These are phyloP conservation scores for Colletotrichum lupini DNA, from an alignment of 2,329 filamentous ascomycete genomes.

Conservation along the genomic window DNA sequence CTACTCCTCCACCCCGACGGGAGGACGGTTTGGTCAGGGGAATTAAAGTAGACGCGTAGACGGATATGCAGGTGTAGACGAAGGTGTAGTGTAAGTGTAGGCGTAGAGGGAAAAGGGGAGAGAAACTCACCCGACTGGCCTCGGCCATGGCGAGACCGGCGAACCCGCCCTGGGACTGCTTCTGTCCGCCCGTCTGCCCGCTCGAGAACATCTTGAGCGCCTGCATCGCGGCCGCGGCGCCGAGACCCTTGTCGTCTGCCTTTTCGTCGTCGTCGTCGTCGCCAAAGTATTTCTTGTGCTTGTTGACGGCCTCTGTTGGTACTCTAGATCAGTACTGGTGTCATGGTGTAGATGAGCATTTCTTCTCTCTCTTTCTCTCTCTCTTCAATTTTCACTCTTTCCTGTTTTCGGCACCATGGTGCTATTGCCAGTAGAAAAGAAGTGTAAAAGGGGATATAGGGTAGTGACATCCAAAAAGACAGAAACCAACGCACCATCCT, in stretches of 20 bases:
- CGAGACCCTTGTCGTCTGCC: conserved; percentile 65
- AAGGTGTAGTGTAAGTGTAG: too few species aligned
- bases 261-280: conserved; percentile 57
- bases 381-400: too few species aligned
- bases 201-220: conserved; percentile 82
- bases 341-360: background rate
- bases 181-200: conserved; percentile 56
- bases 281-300: conserved; percentile 81
- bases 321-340: background rate
- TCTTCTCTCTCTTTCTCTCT: too few species aligned
- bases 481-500: conserved; percentile 55
- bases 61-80: too few species aligned
- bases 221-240: conserved; percentile 82
- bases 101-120: background rate
- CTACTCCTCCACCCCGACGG: too few species aligned
- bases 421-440: too few species aligned
- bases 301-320: conserved; percentile 70
- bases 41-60: background rate
- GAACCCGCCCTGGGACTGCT: conserved; percentile 79
- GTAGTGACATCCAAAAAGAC: background rate
- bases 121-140: conserved; percentile 74
- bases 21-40: background rate
- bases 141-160: conserved; percentile 89
- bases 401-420: too few species aligned
- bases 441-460: too few species aligned